Base-by-base conservation (phyloP, 306 rosid genomes). In the Sindora glabra region DNA sequence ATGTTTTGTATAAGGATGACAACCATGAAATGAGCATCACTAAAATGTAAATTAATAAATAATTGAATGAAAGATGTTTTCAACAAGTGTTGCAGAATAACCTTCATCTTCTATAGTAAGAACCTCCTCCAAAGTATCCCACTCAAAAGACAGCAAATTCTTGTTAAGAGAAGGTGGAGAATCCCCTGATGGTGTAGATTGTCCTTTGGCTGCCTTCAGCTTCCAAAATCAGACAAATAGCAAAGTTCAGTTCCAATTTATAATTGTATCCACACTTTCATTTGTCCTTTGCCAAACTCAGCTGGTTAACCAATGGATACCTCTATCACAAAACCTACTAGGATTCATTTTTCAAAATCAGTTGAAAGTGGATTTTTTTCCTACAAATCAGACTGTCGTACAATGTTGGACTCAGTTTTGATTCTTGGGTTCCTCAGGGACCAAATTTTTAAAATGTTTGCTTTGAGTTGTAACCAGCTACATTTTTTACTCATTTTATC, bases 181-280 rank as follows among this genome's bases (percentile, higher is more conserved):
- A 63, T 78, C 47, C 5, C 8, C 68, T 18, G 61, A 56, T n/a
- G 68, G 75, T 1, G 72, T 45, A 57, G 75, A 65, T 46, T 79
- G 86, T n/a, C 83, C 89, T 77, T 81, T 87, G 44, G 78, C 80
- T 67, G 81, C 89, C 3, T 61, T 83, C 72, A 87, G 76, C 95
- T 87, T 69, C 58, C 66, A 56, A 64, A n/a, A n/a, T n/a, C 24
- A 72, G 75, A 13, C 41, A 39, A 29, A 29, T 52, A 67, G 34
- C 6, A 59, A 7, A 59, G 70, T n/a, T 80, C 74, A 78, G 64
- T 50, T 64, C 63, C 47, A 12, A 13, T n/a, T n/a, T n/a, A n/a
- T n/a, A n/a, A n/a, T n/a, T n/a, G n/a, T n/a, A n/a, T n/a, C n/a
- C n/a, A n/a, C n/a, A n/a, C n/a, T n/a, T n/a, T n/a, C n/a, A n/a